A percentile compares a stretch with the other conserved stretches of the same genome.
phyloP scores from a whole-genome alignment of 768 basidiomycete species.

The Hemileccinum rubropunctum region DNA sequence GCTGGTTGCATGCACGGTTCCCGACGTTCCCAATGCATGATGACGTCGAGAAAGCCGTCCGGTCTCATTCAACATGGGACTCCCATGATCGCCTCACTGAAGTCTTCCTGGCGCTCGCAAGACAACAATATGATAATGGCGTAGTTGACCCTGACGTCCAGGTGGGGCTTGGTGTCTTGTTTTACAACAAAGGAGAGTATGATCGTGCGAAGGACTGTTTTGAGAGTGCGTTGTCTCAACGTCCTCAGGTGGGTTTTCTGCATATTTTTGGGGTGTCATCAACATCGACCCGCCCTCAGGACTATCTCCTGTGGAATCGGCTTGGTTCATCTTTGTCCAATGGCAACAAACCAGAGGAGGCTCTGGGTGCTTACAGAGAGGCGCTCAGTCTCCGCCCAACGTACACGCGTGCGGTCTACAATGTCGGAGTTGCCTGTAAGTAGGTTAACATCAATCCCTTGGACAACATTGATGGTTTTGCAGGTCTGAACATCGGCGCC shows the following conservation, averaged over 20 bases:
- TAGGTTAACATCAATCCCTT: constrained; percentile 15
- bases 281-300: constrained; percentile 39
- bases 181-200: constrained; percentile 85
- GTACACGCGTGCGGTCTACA: constrained; percentile 96
- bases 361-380: constrained; percentile 84
- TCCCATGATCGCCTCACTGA: constrained; percentile 78
- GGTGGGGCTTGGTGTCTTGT: constrained; percentile 88
- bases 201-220: constrained; percentile 94
- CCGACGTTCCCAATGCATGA: constrained; percentile 54
- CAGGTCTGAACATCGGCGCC: constrained; percentile 94
- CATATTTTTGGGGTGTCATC: not conserved
- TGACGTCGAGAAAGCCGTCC: constrained; percentile 52
- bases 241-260: constrained; percentile 57
- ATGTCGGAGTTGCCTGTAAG: constrained; percentile 96
- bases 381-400: constrained; percentile 90
- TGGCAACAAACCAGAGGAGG: constrained; percentile 91
- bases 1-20: constrained; percentile 74
- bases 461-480: constrained; percentile 3
- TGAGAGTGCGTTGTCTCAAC: constrained; percentile 74
- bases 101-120: constrained; percentile 77
- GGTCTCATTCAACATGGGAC: constrained; percentile 71
- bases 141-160: constrained; percentile 87
- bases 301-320: constrained; percentile 95
- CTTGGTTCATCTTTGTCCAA: constrained; percentile 94
- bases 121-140: constrained; percentile 73